Percentiles rank a stretch among this genome's conserved stretches.
Evolutionary conservation across 495 filamentous ascomycete genomes (phyloP).

Genomic region (Sordaria brevicollis): DNA sequence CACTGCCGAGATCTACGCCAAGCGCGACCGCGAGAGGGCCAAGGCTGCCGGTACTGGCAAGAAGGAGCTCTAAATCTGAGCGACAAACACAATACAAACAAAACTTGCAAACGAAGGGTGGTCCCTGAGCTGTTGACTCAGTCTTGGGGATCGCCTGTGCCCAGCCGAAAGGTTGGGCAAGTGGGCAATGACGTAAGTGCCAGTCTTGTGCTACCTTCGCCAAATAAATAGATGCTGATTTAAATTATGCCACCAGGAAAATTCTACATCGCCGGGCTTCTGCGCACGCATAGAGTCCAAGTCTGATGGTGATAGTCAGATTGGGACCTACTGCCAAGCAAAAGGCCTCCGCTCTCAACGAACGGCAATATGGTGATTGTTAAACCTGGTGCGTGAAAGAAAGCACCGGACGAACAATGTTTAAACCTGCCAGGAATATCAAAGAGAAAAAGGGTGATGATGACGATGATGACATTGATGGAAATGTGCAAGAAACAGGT

Average conservation of each 20-base stretch:
- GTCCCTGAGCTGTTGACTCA: neutral
- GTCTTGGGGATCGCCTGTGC: neutral
- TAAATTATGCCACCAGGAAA: neutral
- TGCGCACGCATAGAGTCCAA: neutral
- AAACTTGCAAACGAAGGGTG: neutral
- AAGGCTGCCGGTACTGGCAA: constrained; percentile 21
- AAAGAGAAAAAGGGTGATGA: neutral
- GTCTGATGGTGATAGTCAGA: neutral
- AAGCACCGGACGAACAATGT: neutral
- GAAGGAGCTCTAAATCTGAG: constrained; percentile 31
- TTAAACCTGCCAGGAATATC: neutral
- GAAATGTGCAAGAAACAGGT: neutral
- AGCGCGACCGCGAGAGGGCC: constrained; percentile 55
- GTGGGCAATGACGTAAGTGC: neutral
- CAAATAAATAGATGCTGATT: neutral
- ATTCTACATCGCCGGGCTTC: neutral
- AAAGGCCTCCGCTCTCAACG: neutral
- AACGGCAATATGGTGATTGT: neutral
- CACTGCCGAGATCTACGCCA: constrained; percentile 85
- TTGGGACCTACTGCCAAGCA: neutral
- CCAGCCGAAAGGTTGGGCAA: neutral
- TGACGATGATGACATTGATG: neutral
- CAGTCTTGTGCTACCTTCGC: neutral
- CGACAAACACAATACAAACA: neutral
- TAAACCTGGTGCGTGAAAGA: neutral